Evolutionary conservation across 2,329 filamentous ascomycete genomes (phyloP).

Genomic region (Tolypocladium ovalisporum): DNA sequence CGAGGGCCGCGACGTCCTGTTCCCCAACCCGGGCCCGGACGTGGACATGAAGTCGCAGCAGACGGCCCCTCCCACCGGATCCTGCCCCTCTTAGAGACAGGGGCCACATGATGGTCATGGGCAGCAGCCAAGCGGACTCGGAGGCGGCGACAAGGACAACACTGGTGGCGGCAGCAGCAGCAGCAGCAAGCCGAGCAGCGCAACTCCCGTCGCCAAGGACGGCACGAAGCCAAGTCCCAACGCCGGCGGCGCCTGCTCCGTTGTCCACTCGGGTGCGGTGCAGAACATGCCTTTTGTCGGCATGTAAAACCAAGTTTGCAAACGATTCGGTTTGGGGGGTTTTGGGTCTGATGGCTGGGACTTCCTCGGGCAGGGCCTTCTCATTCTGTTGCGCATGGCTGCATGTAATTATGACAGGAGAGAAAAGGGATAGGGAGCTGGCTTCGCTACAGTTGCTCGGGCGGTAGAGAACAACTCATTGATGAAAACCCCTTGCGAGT

Average conservation of each 20-base stretch:
- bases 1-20: conserved; percentile 47
- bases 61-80: conserved; percentile 24
- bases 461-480: neutral
- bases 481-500: no score
- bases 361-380: neutral
- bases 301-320: no score
- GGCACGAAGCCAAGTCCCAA: neutral
- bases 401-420: no score
- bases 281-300: neutral
- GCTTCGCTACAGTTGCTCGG: neutral
- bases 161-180: neutral
- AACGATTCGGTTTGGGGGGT: neutral
- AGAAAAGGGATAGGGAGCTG: neutral
- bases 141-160: neutral
- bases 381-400: no score
- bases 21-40: conserved; percentile 53
- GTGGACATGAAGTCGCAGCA: conserved; percentile 27
- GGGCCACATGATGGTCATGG: neutral
- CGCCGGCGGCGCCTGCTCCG: neutral
- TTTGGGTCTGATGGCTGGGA: neutral
- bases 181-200: neutral
- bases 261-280: neutral
- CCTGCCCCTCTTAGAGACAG: conserved; percentile 15
- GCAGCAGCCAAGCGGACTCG: neutral
- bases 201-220: neutral